A percentile compares a stretch with the other conserved stretches of the same genome.
Conservation (phyloP, 768 basidiomycete species). For the Pleurotus pulmonarius region DNA sequence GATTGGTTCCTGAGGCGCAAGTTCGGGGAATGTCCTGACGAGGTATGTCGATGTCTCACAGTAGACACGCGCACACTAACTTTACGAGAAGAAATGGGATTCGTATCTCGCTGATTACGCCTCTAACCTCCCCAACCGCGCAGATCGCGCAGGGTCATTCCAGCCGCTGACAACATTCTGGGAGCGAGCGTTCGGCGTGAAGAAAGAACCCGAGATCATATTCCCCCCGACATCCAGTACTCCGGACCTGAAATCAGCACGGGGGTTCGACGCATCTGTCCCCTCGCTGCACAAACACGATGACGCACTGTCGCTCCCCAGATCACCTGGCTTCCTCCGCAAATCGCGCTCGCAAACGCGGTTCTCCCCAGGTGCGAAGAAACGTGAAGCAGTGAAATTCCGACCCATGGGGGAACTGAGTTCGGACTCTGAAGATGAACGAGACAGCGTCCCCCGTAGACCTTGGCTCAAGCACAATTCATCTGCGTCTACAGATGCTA, state of each 20-base stretch:
- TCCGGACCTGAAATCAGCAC: slow-evolving; percentile 9
- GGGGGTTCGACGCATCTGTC: neutral
- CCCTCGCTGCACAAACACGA: slow-evolving; percentile 10
- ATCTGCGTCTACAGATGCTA: slow-evolving; percentile 16
- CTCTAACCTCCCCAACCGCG: slow-evolving; percentile 46
- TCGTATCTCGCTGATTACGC: slow-evolving; percentile 58
- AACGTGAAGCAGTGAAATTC: slow-evolving; percentile 23
- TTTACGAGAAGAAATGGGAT: slow-evolving; percentile 57
- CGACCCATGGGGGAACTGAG: slow-evolving; percentile 17
- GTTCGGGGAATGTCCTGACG: slow-evolving; percentile 67
- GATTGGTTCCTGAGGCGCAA: slow-evolving; percentile 56
- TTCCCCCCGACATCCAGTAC: slow-evolving; percentile 12
- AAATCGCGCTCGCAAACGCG: slow-evolving; percentile 14
- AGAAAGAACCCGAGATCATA: neutral
- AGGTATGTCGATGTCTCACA: slow-evolving; percentile 34
- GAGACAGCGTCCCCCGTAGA: slow-evolving; percentile 15
- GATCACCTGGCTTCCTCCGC: slow-evolving; percentile 16
- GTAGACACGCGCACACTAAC: slow-evolving; percentile 1
- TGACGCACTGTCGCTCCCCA: slow-evolving; percentile 14
- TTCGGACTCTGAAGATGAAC: slow-evolving; percentile 29
- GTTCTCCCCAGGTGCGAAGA: slow-evolving; percentile 13
- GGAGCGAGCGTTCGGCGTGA: slow-evolving; percentile 40
- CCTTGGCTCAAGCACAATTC: slow-evolving; percentile 20
- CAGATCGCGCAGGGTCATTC: slow-evolving; percentile 57
- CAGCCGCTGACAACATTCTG: slow-evolving; percentile 50